Conservation (phyloP, 2,329 filamentous ascomycete species). For the Curvularia hawaiiensis region DNA sequence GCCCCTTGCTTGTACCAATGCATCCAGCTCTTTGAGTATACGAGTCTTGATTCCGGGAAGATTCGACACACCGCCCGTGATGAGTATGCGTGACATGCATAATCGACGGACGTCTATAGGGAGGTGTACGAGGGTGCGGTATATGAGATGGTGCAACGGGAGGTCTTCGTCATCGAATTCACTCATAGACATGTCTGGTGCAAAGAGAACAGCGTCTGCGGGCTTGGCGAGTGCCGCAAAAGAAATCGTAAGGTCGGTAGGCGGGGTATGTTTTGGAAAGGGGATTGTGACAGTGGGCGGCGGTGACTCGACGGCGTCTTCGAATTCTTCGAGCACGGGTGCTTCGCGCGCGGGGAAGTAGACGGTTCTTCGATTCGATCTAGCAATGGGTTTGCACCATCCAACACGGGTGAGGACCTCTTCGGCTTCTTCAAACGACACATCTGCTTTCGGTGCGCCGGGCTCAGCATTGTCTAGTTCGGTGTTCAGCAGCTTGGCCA, state of each 20-base stretch:
- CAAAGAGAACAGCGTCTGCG: conserved; percentile 77
- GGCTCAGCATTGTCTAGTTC: conserved; percentile 44
- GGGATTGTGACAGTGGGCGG: conserved; percentile 43
- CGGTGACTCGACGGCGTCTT: conserved; percentile 43
- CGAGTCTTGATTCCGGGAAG: conserved; percentile 81
- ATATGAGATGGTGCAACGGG: conserved; percentile 76
- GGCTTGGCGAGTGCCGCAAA: conserved; percentile 75
- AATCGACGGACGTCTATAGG: conserved; percentile 81
- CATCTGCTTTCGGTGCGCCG: conserved; percentile 29
- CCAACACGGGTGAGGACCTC: conserved; percentile 75
- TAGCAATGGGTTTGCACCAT: conserved; percentile 66
- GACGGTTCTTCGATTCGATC: conserved; percentile 36
- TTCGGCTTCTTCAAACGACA: conserved; percentile 77
- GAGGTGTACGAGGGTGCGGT: conserved; percentile 74
- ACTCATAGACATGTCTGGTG: conserved; percentile 53
- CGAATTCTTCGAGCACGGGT: conserved; percentile 51
- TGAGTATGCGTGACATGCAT: conserved; percentile 88
- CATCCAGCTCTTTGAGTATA: conserved; percentile 74
- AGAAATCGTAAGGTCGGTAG: conserved; percentile 65
- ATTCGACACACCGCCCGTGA: conserved; percentile 79
- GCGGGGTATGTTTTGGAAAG: conserved; percentile 44
- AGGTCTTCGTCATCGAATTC: conserved; percentile 87
- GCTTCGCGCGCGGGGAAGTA: conserved; percentile 46
- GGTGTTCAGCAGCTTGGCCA: conserved; percentile 67
- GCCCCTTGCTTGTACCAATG: conserved; percentile 68